Conservation (phyloP, 345 rosid genomes). For the Pugionium cornutum region DNA sequence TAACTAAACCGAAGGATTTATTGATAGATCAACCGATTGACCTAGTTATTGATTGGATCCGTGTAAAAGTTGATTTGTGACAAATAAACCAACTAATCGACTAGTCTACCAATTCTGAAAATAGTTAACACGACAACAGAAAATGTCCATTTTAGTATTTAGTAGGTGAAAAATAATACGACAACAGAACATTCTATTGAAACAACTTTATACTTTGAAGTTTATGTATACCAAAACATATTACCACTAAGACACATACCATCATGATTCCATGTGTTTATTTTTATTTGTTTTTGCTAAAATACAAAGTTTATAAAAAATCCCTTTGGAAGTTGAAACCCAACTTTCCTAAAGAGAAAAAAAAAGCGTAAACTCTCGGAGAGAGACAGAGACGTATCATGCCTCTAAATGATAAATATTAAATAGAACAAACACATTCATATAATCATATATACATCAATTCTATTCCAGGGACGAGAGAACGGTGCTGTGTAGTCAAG, state of each 20-base stretch:
- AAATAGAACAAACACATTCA: constrained; percentile 28
- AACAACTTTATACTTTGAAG: constrained; percentile 31
- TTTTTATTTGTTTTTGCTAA: neutral
- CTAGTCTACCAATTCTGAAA: neutral
- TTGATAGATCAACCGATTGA: neutral
- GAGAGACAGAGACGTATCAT: constrained; percentile 29
- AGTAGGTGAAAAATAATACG: constrained; percentile 13
- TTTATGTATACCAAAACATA: constrained; percentile 28
- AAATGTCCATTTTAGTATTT: constrained; percentile 3
- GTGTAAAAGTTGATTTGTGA: neutral
- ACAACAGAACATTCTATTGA: constrained; percentile 11
- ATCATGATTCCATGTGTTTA: constrained; percentile 22
- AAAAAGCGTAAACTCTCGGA: constrained; percentile 26
- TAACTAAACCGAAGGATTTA: neutral
- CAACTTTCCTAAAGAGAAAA: constrained; percentile 17
- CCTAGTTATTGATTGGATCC: neutral
- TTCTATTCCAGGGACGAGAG: constrained; percentile 27
- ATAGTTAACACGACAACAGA: constrained; percentile 1
- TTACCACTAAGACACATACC: constrained; percentile 35
- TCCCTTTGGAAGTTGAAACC: neutral
- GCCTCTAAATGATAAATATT: constrained; percentile 24
- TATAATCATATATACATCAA: constrained; percentile 34
- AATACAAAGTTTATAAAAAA: constrained; percentile 11
- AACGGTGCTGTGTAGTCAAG: constrained; percentile 15
- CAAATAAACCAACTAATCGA: neutral